Percentiles rank a stretch among this genome's conserved stretches.
Evolutionary conservation across 768 basidiomycete species (phyloP).

Genomic region (Suillus tomentosus): DNA sequence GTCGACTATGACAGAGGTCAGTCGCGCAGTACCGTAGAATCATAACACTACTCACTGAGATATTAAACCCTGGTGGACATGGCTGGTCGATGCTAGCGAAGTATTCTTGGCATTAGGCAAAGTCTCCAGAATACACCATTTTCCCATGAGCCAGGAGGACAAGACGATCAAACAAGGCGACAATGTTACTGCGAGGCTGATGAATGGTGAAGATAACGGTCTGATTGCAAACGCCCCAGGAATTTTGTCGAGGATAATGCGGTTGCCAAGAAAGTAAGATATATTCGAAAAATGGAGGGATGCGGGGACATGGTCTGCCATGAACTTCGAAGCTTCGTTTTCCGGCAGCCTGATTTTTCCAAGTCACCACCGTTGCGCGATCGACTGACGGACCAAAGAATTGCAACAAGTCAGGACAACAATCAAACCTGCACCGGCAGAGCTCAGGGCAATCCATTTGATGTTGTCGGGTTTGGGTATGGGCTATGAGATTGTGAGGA

Average conservation of each 20-base stretch:
- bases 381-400: constrained; percentile 91
- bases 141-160: constrained; percentile 84
- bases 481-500: constrained; percentile 39
- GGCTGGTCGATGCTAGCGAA: constrained; percentile 76
- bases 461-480: constrained; percentile 86
- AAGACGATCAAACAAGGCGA: constrained; percentile 91
- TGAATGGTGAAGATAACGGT: constrained; percentile 98
- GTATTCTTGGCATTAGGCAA: constrained; percentile 71
- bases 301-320: constrained; percentile 94
- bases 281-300: constrained; percentile 88
- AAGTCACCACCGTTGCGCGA: constrained; percentile 57
- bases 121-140: constrained; percentile 82
- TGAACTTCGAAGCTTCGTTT: constrained; percentile 78
- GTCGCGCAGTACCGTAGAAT: neutral
- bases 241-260: constrained; percentile 75
- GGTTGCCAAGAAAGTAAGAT: constrained; percentile 69
- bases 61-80: constrained; percentile 94
- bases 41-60: constrained; percentile 64
- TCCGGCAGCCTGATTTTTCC: constrained; percentile 78
- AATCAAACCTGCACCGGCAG: constrained; percentile 72
- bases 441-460: constrained; percentile 80
- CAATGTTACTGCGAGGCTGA: constrained; percentile 97
- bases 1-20: constrained; percentile 51
- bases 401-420: constrained; percentile 68
- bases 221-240: constrained; percentile 86